Evolutionary conservation across 2,329 filamentous ascomycete species (phyloP).

Genomic region (Trichophyton simii): DNA sequence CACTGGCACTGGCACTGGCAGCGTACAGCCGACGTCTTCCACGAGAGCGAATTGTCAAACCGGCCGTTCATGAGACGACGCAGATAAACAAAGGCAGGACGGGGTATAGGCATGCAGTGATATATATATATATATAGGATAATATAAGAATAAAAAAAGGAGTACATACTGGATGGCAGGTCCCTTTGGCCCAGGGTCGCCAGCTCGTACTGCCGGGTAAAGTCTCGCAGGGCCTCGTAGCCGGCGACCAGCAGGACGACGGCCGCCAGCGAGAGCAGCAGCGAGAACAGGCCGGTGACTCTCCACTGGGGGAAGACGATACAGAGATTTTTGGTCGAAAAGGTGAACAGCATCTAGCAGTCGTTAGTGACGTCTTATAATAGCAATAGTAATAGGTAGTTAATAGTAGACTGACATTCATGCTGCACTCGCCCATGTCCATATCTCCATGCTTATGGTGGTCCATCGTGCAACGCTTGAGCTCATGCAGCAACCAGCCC

Average conservation of each 20-base stretch:
- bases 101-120: background rate
- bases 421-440: conserved; percentile 64
- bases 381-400: too few species aligned
- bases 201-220: conserved; percentile 63
- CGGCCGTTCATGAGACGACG: background rate
- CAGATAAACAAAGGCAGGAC: background rate
- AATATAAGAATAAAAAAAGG: background rate
- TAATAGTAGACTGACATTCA: conserved; percentile 56
- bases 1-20: background rate
- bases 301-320: conserved; percentile 92
- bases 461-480: conserved; percentile 18
- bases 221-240: conserved; percentile 77
- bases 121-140: too few species aligned
- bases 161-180: background rate
- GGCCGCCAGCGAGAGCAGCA: conserved; percentile 69
- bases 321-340: conserved; percentile 86
- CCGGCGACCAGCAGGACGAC: conserved; percentile 77
- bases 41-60: conserved; percentile 1
- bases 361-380: background rate
- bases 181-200: conserved; percentile 4
- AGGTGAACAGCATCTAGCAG: conserved; percentile 88
- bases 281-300: conserved; percentile 57
- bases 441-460: conserved; percentile 45
- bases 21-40: background rate
- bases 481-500: too few species aligned